Base-by-base conservation (phyloP, 345 rosid genomes). In the Eucalyptus virginea region DNA sequence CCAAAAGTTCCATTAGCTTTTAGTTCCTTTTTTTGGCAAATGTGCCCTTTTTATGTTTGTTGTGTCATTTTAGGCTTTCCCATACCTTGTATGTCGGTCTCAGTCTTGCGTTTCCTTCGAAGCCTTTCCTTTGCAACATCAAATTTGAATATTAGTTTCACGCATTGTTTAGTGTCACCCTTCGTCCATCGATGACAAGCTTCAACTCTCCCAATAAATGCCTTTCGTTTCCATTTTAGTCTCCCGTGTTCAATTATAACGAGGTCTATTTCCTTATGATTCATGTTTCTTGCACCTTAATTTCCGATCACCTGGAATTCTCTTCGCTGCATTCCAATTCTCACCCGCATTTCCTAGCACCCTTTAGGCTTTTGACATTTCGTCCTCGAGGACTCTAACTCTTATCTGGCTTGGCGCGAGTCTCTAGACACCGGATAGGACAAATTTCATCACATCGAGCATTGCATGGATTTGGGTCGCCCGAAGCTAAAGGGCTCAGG, bases 161-260 rank as follows among this genome's bases (percentile, higher is more conserved):
- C 1, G 1, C 1, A 0, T 69, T 37, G 6, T 34, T 34, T 9
- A 18, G 24, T 5, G 26, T 32, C 34, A 17, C 37, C 40, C 12
- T 69, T 16, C 10, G 30, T 56, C 62, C 62, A 56, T 24, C 30
- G 28, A 23, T 10, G 30, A 56, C 62, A 56, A 23, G 62, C 30
- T 56, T 24, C 14, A 56, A 24, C 30, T 56, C 30, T 32, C 34
- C 80, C 6, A 67, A 32, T 6, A 67, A 67, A 15, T 8, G 80
- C 80, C 40, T 67, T 67, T n/a, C 37, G 34, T 4, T 32, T 67
- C 80, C 80, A 32, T 67, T 65, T 32, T 67, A 62, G 32, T 62
- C 34, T 18, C 81, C 24, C 10, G 12, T 19, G 11, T 69, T 69
- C 21, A 34, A 69, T 69, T 34, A 9, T 21, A 34, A 69, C 24